phyloP scores from a whole-genome alignment of 345 rosid genomes.

The Salix suchowensis region DNA sequence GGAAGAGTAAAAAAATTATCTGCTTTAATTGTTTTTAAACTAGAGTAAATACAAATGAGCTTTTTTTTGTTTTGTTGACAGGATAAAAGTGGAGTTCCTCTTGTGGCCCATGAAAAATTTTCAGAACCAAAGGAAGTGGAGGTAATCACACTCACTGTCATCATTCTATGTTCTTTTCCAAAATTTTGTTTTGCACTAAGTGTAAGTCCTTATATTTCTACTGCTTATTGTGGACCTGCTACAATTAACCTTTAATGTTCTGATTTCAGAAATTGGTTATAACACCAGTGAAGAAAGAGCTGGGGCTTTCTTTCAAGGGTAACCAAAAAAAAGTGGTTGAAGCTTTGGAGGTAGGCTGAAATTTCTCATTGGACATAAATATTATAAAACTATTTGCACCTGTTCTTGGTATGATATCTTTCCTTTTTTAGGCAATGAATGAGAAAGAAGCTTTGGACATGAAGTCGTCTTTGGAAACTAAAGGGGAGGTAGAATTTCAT shows the following conservation, averaged over 20 bases:
- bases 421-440: conserved; percentile 57
- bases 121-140: conserved; percentile 88
- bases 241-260: conserved; percentile 3
- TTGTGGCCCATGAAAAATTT: conserved; percentile 82
- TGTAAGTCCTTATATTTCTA: not conserved
- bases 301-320: conserved; percentile 88
- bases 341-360: conserved; percentile 58
- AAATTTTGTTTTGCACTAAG: not conserved
- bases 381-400: not conserved
- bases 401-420: not conserved
- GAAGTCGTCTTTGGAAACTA: conserved; percentile 69
- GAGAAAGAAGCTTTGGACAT: conserved; percentile 87
- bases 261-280: conserved; percentile 68
- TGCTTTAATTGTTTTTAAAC: not conserved
- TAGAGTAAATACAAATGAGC: not conserved
- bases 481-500: conserved; percentile 77
- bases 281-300: conserved; percentile 69
- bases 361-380: not conserved
- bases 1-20: not conserved
- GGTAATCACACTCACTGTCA: conserved; percentile 34
- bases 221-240: not conserved
- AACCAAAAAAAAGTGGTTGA: conserved; percentile 72
- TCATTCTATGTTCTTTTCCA: not conserved
- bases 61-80: conserved; percentile 21
- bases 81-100: conserved; percentile 82